Conservation (phyloP, 148 eudicot genomes). For the Persicaria maculosa region DNA sequence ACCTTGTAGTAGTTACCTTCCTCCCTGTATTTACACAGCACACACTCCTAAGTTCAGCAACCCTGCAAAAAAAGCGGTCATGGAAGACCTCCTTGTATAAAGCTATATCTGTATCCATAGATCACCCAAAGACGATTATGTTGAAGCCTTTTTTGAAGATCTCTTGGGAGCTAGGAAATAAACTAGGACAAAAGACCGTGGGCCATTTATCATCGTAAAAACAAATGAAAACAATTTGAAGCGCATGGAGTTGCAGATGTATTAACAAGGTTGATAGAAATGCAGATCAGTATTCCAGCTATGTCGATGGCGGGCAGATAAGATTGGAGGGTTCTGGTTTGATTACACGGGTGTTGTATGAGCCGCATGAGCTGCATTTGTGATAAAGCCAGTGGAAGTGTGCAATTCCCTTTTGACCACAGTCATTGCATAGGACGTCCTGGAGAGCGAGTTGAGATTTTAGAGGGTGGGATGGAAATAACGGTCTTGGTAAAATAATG, state of each 20-base stretch:
- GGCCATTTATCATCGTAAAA: background rate
- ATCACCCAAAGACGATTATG: background rate
- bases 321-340: constrained; percentile 35
- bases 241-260: background rate
- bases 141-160: background rate
- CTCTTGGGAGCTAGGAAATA: background rate
- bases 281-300: constrained; percentile 5
- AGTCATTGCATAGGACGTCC: constrained; percentile 94
- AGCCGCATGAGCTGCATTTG: constrained; percentile 85
- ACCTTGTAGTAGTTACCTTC: background rate
- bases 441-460: constrained; percentile 19
- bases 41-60: background rate
- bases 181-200: background rate
- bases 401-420: constrained; percentile 74
- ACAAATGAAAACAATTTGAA: background rate
- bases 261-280: background rate
- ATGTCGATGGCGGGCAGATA: constrained; percentile 31
- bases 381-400: constrained; percentile 97
- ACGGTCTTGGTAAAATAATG: background rate
- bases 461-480: background rate
- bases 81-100: background rate
- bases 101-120: constrained; percentile 5
- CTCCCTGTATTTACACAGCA: background rate
- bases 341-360: constrained; percentile 88
- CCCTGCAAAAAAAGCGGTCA: constrained; percentile 9